Evolutionary conservation across 805 yeast genomes (phyloP).

Genomic region (Barnettozyma californica): DNA sequence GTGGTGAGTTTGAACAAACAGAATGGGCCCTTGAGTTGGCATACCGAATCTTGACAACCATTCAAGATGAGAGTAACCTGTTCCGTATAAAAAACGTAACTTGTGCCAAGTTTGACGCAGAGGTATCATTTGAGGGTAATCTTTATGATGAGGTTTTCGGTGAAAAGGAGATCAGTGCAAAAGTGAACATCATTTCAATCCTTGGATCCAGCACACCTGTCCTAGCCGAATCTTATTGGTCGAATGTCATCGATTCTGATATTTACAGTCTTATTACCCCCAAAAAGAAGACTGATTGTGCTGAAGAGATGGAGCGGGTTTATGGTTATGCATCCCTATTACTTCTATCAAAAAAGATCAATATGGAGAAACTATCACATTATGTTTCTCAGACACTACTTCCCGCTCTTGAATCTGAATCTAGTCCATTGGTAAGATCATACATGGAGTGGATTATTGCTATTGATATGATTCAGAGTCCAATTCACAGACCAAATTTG

Average conservation of each 20-base stretch:
- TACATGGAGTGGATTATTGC: conserved; percentile 79
- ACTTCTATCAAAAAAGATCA: conserved; percentile 34
- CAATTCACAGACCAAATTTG: conserved; percentile 18
- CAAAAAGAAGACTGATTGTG: conserved; percentile 54
- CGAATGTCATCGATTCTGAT: conserved; percentile 24
- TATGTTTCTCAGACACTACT: conserved; percentile 27
- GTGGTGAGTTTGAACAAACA: conserved; percentile 33
- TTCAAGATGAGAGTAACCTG: conserved; percentile 50
- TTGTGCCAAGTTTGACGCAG: conserved; percentile 45
- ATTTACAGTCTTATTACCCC: conserved; percentile 44
- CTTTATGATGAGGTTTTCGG: conserved; percentile 52
- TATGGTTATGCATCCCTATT: conserved; percentile 50
- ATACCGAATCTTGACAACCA: conserved; percentile 38
- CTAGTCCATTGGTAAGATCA: conserved; percentile 70
- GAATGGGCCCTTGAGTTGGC: conserved; percentile 50
- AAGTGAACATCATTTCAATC: conserved; percentile 44
- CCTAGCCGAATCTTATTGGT: conserved; percentile 23
- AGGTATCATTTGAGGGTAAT: conserved; percentile 32
- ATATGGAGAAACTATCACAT: conserved; percentile 19
- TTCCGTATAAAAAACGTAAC: conserved; percentile 58
- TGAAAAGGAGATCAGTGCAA: conserved; percentile 47
- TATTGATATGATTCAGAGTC: conserved; percentile 30
- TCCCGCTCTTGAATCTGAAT: conserved; percentile 48
- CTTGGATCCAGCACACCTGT: conserved; percentile 29
- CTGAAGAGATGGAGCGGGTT: conserved; percentile 63